phyloP scores from a whole-genome alignment of 169 alveolate species.

The Cryptosporidium ubiquitum region DNA sequence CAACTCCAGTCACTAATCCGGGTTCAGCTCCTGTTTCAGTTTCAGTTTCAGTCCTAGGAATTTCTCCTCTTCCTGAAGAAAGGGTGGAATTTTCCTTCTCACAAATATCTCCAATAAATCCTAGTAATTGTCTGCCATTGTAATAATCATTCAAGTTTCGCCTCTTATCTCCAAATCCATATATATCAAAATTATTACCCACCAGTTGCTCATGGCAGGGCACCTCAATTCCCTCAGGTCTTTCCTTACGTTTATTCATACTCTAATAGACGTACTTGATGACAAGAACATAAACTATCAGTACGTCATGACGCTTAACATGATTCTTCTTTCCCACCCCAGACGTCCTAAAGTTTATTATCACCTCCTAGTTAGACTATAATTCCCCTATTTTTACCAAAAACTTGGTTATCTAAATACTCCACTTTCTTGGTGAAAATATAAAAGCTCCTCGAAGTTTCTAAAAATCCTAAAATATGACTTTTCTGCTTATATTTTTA shows the following conservation, averaged over 20 bases:
- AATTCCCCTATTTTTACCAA: too few relatives aligned
- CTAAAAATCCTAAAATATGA: background rate
- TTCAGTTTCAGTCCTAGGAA: background rate
- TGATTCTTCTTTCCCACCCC: background rate
- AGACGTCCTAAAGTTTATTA: background rate
- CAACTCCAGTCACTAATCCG: background rate
- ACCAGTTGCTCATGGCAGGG: background rate
- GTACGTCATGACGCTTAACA: background rate
- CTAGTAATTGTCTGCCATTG: background rate
- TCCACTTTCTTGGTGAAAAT: background rate
- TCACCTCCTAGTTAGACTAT: background rate
- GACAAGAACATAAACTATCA: background rate
- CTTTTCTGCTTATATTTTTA: background rate
- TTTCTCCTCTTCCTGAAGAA: background rate
- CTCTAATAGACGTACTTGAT: background rate
- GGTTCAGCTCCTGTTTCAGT: background rate
- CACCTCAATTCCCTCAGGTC: slow-evolving; percentile 22
- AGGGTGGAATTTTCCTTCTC: background rate
- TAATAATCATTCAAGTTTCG: slow-evolving; percentile 24
- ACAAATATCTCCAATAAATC: background rate
- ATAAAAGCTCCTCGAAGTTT: background rate
- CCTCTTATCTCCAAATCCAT: slow-evolving; percentile 36
- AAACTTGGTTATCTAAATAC: background rate
- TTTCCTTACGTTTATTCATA: slow-evolving; percentile 68
- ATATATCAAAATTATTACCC: background rate